Conservation (phyloP, 2,329 filamentous ascomycete genomes). For the Beauveria varroae region DNA sequence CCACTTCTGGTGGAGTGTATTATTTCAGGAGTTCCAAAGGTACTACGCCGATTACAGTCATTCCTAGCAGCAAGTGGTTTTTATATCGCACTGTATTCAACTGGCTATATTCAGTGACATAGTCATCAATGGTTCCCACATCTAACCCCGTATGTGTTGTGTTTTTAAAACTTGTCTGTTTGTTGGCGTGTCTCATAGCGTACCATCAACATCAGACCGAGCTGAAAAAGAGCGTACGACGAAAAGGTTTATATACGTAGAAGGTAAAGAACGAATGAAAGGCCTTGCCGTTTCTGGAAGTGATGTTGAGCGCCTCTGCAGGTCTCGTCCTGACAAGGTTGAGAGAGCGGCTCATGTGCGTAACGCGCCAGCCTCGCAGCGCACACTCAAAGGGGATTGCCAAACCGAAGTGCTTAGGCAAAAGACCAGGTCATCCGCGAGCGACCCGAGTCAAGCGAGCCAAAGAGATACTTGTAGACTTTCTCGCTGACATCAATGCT, state of each 20-base stretch:
- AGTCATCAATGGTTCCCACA: background rate
- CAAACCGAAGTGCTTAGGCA: conserved; percentile 23
- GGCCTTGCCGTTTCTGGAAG: background rate
- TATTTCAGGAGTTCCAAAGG: no score
- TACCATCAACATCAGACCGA: conserved; percentile 1
- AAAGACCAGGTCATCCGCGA: conserved; percentile 38
- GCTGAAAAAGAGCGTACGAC: conserved; percentile 4
- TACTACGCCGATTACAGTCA: no score
- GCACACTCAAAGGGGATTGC: background rate
- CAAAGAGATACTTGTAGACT: conserved; percentile 47
- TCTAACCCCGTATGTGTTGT: background rate
- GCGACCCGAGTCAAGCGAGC: conserved; percentile 35
- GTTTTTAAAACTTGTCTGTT: background rate
- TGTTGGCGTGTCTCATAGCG: background rate
- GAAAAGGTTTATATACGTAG: conserved; percentile 1
- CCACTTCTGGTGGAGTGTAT: no score
- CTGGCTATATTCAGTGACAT: background rate
- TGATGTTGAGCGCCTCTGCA: background rate
- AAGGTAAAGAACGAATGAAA: conserved; percentile 2
- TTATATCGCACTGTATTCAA: background rate
- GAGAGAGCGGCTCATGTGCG: background rate
- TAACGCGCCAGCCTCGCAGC: conserved; percentile 10
- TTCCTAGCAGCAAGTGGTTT: background rate
- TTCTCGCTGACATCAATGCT: conserved; percentile 55
- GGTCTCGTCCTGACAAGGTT: conserved; percentile 11